Conservation (phyloP, 2,329 filamentous ascomycete genomes). For the Hypoxylon sp. region DNA sequence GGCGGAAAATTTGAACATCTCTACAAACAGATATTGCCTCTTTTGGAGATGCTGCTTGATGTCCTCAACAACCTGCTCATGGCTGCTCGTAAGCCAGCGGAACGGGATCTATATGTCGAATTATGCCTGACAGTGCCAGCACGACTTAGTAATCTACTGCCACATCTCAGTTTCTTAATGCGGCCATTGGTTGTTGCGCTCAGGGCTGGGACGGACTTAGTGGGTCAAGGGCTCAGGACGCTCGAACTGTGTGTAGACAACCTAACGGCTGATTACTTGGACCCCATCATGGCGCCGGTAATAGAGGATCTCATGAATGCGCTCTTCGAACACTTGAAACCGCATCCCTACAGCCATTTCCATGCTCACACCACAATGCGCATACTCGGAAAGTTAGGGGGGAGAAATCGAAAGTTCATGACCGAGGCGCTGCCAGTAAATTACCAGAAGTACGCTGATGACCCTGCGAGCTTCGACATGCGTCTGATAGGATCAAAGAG, state of each 20-base stretch:
- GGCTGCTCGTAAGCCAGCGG: slow-evolving; percentile 88
- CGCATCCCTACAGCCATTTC: slow-evolving; percentile 95
- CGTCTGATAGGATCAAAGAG: slow-evolving; percentile 89
- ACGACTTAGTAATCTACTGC: slow-evolving; percentile 90
- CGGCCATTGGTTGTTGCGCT: slow-evolving; percentile 95
- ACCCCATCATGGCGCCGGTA: slow-evolving; percentile 98
- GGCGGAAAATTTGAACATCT: slow-evolving; percentile 97
- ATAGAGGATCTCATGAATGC: slow-evolving; percentile 99
- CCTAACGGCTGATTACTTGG: slow-evolving; percentile 94
- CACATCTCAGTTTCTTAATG: slow-evolving; percentile 97
- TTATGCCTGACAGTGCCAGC: slow-evolving; percentile 96
- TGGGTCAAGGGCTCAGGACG: slow-evolving; percentile 92
- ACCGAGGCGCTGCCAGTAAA: slow-evolving; percentile 87
- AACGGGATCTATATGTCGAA: slow-evolving; percentile 96
- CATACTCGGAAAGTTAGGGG: slow-evolving; percentile 95
- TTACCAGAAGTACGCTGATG: slow-evolving; percentile 88
- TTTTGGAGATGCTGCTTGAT: slow-evolving; percentile 97
- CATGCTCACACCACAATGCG: slow-evolving; percentile 98
- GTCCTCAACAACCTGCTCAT: slow-evolving; percentile 95
- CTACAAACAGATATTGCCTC: slow-evolving; percentile 96
- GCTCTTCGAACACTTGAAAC: slow-evolving; percentile 93
- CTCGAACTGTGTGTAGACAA: slow-evolving; percentile 98
- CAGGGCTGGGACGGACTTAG: slow-evolving; percentile 89
- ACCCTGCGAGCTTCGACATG: slow-evolving; percentile 87
- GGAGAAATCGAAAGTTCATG: slow-evolving; percentile 94